Conservation (phyloP, 768 basidiomycete genomes). For the Clitopilus passeckerianus region DNA sequence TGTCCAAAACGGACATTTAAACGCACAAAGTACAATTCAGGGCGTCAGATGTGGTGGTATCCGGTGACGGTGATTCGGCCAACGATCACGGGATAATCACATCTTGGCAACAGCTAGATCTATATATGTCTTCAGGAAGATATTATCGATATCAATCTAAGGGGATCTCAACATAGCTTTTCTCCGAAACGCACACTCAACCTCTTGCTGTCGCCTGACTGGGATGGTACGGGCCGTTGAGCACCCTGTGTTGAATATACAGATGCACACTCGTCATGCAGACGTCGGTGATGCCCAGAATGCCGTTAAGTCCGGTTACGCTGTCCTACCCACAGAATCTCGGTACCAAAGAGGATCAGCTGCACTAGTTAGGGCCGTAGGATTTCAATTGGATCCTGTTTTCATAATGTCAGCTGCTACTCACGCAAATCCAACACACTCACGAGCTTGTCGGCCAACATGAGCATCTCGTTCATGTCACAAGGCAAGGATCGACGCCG, state of each 20-base stretch:
- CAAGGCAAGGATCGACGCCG: not conserved
- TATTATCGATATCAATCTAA: not conserved
- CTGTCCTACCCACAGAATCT: not conserved
- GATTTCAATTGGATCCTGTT: not conserved
- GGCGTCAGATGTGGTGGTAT: conserved; percentile 7
- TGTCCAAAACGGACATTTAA: conserved; percentile 24
- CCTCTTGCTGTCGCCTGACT: not conserved
- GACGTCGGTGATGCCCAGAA: not conserved
- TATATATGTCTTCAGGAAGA: conserved; percentile 4
- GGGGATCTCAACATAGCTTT: not conserved
- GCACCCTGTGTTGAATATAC: not conserved
- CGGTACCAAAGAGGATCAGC: not conserved
- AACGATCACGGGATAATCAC: conserved; percentile 12
- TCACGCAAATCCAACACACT: not conserved
- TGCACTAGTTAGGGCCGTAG: not conserved
- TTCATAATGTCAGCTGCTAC: not conserved
- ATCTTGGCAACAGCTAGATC: conserved; percentile 7
- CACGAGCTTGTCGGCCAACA: not conserved
- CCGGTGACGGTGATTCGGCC: conserved; percentile 21
- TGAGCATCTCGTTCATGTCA: not conserved
- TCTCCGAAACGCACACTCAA: not conserved
- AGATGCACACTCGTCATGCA: not conserved
- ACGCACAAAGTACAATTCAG: conserved; percentile 10
- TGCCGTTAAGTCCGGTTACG: not conserved
- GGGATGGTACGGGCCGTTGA: not conserved